A percentile compares a stretch with the other conserved stretches of the same genome.
phyloP scores from a whole-genome alignment of 176 grass and related monocot species.

The Phragmites australis region DNA sequence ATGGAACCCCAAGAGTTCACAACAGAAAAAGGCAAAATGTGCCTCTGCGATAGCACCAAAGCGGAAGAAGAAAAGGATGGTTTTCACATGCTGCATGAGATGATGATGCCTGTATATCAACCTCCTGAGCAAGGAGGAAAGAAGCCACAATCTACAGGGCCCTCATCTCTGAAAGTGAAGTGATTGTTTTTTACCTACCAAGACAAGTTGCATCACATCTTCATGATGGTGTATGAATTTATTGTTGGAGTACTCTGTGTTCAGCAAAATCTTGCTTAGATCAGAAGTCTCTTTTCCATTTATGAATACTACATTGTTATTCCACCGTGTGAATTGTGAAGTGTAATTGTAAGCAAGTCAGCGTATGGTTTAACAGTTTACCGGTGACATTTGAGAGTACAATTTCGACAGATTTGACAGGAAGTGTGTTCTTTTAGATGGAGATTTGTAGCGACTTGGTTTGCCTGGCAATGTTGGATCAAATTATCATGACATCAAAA shows the following conservation, averaged over 20 bases:
- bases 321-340: background rate
- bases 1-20: background rate
- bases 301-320: constrained; percentile 7
- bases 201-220: constrained; percentile 33
- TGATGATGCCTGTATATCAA: constrained; percentile 31
- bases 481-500: background rate
- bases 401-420: too few relatives aligned
- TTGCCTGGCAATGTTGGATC: background rate
- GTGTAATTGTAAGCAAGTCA: background rate
- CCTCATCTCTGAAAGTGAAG: constrained; percentile 44
- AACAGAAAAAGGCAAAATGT: constrained; percentile 12
- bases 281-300: background rate
- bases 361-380: background rate
- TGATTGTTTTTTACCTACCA: constrained; percentile 23
- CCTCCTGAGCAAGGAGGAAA: constrained; percentile 23
- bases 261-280: constrained; percentile 9
- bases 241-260: background rate
- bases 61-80: constrained; percentile 3
- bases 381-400: background rate
- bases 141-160: constrained; percentile 18
- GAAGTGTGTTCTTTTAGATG: too few relatives aligned
- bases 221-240: constrained; percentile 25
- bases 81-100: constrained; percentile 46
- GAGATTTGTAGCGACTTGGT: background rate
- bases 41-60: background rate